A percentile compares a stretch with the other conserved stretches of the same genome.
Conservation (phyloP, 176 grass and related monocot genomes). For the Calamus simplicifolius region DNA sequence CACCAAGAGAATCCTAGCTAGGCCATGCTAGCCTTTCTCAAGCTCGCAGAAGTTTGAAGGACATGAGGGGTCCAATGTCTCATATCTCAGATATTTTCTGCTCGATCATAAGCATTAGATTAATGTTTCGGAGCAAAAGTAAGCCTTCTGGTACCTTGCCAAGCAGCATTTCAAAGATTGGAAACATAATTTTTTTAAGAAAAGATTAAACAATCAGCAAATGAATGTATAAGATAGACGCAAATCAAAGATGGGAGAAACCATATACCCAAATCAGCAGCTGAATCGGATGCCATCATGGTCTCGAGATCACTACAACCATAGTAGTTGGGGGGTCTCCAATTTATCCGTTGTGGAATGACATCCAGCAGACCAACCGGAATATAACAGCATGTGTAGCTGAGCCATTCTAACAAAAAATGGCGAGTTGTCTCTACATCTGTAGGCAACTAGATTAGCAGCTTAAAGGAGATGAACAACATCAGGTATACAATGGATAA, state of each 20-base stretch:
- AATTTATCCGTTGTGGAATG: constrained; percentile 70
- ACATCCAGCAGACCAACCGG: constrained; percentile 77
- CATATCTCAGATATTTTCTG: constrained; percentile 62
- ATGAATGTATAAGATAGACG: no score
- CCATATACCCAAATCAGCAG: constrained; percentile 83
- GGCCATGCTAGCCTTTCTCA: no score
- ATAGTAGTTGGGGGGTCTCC: constrained; percentile 75
- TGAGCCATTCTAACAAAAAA: constrained; percentile 93
- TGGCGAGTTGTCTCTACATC: constrained; percentile 84
- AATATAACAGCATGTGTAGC: constrained; percentile 72
- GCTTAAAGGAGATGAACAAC: background rate
- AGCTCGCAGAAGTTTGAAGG: no score
- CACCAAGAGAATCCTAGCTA: no score
- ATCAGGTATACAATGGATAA: no score
- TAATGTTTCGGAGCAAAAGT: constrained; percentile 81
- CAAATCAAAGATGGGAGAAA: background rate
- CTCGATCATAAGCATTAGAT: constrained; percentile 84
- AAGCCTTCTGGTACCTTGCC: constrained; percentile 84
- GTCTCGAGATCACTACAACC: constrained; percentile 90
- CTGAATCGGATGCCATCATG: constrained; percentile 85
- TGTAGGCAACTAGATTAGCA: constrained; percentile 8
- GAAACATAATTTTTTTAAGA: no score
- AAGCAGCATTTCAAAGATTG: constrained; percentile 91
- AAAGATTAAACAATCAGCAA: background rate
- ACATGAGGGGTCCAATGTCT: background rate